Evolutionary conservation across 1,284 basidiomycete species (phyloP).

Genomic region (Cystobasidium slooffiae): DNA sequence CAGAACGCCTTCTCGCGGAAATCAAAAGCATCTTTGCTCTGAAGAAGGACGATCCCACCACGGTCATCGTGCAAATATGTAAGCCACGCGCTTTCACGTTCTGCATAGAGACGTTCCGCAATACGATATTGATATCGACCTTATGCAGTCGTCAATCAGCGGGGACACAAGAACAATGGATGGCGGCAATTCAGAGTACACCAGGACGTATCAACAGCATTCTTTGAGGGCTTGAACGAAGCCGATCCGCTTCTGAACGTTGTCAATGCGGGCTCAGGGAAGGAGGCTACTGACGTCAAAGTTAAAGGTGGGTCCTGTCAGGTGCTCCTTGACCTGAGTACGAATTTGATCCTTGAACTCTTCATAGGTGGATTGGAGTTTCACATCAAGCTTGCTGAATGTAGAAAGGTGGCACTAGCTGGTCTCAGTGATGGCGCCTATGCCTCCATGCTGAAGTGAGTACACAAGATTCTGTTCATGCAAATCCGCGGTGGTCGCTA

Average conservation of each 20-base stretch:
- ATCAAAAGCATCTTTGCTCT: slow-evolving; percentile 8
- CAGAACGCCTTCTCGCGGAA: slow-evolving; percentile 14
- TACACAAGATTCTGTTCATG: background rate
- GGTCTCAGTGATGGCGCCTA: slow-evolving; percentile 1
- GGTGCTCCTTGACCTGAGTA: background rate
- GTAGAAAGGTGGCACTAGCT: slow-evolving; percentile 2
- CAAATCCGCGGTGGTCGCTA: background rate
- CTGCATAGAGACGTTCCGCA: no score
- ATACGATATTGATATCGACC: no score
- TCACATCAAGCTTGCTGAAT: background rate
- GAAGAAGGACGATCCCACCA: background rate
- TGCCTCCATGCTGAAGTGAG: background rate
- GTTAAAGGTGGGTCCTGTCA: background rate
- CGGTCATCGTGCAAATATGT: slow-evolving; percentile 14
- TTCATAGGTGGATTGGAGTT: background rate
- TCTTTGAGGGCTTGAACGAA: slow-evolving; percentile 14
- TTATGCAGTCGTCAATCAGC: slow-evolving; percentile 5
- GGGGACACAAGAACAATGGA: background rate
- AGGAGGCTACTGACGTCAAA: slow-evolving; percentile 20
- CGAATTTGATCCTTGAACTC: background rate
- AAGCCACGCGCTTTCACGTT: background rate
- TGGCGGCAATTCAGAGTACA: slow-evolving; percentile 15
- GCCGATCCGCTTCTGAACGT: slow-evolving; percentile 22
- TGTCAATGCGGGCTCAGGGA: slow-evolving; percentile 3
- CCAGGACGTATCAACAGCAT: background rate